Evolutionary conservation across 1,284 basidiomycete species (phyloP).

Genomic region (Cerioporus squamosus): DNA sequence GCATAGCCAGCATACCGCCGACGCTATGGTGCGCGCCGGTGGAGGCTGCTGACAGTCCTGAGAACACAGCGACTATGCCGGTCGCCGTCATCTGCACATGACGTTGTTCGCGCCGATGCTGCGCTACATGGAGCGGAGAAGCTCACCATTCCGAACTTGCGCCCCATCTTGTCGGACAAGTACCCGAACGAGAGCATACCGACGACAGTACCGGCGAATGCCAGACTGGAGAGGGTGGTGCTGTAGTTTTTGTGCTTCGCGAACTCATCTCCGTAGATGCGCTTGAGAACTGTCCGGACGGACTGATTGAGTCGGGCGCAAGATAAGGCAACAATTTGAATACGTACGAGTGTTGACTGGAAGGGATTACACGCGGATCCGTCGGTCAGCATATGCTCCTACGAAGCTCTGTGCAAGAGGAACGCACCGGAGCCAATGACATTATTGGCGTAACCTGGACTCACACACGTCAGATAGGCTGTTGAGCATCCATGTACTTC

Average conservation of each 20-base stretch:
- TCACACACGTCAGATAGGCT: neutral
- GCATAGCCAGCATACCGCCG: slow-evolving; percentile 75
- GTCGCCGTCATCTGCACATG: slow-evolving; percentile 70
- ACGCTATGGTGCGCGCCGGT: slow-evolving; percentile 77
- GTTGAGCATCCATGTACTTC: neutral
- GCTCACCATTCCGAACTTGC: slow-evolving; percentile 86
- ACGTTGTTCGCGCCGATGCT: neutral
- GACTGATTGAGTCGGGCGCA: neutral
- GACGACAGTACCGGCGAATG: slow-evolving; percentile 85
- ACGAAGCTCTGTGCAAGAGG: neutral
- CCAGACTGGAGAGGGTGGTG: slow-evolving; percentile 66
- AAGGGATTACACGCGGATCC: neutral
- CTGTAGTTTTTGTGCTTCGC: slow-evolving; percentile 51
- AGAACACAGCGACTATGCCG: slow-evolving; percentile 80
- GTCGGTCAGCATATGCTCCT: neutral
- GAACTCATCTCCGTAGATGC: slow-evolving; percentile 64
- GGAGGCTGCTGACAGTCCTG: slow-evolving; percentile 82
- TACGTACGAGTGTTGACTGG: slow-evolving; percentile 68
- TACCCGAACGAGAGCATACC: slow-evolving; percentile 81
- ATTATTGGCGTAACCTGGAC: slow-evolving; percentile 79
- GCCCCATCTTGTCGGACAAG: slow-evolving; percentile 84
- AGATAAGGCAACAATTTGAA: neutral
- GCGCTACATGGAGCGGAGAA: neutral
- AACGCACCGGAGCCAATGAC: slow-evolving; percentile 75
- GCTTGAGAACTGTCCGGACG: slow-evolving; percentile 56